Base-by-base conservation (phyloP, 805 yeast genomes). In the Brettanomyces bruxellensis region DNA sequence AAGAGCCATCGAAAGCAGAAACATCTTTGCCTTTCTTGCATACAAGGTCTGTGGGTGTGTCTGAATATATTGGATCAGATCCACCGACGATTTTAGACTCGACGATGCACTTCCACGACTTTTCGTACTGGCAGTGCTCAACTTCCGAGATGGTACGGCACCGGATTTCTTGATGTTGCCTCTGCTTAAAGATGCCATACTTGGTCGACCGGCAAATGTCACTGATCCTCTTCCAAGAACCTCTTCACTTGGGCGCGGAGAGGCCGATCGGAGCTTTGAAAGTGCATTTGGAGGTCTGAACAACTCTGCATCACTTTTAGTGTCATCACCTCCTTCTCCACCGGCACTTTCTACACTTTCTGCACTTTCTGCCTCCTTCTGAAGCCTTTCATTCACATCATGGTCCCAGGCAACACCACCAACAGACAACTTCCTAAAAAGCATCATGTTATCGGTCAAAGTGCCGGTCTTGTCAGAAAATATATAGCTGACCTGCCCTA, bases 381-480 rank as follows among this genome's bases (percentile, higher is more conserved):
- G 53, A 43, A 71, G 60, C 14, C 43, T 5, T 13, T 28, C 30
- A 54, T 80, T 88, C 25, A 79, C 62, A 50, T 83, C 89, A 63
- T 93, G 99, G 8, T 80, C 58, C 96, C 96, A 93, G 4, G 95
- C 79, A 3, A 83, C 73, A 2, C 99, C 99, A 45, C 85, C 83
- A 4, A 93, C 82, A 8, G 95, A 79, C 54, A 91, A 76, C 58
- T 90, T 90, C 41, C 96, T 73, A 62, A 93, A 93, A 25, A 91
- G 68, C 99, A 93, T 93, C 55, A 82, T 68, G 60, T 93, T 93
- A 56, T 93, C 98, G 0, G 99, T 93, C 50, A 93, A 72, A 0
- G 99, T 93, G 8, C 99, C 99, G 0, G 99, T 93, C 63, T 93
- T 93, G 65, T 93, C 99, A 49, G 96, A 86, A 62, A 93, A 93